Evolutionary conservation across 768 basidiomycete species (phyloP), one percentile per base, ranked within the genome.

Genomic region (Phaeolepiota aurea): DNA sequence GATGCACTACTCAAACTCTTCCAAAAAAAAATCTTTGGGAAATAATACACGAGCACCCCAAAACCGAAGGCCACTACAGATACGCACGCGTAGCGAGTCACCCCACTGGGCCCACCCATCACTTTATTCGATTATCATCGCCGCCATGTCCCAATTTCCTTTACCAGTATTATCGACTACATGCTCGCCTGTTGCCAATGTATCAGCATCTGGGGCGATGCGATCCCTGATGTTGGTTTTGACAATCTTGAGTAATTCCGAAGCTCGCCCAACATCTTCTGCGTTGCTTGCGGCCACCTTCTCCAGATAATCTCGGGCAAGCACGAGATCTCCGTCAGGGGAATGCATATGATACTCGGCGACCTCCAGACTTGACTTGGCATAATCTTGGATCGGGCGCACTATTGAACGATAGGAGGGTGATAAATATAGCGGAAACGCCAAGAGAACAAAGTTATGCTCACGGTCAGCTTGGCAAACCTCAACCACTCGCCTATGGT

Each of bases 291-390:
- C 61, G 3, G 86, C 79, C 19, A 96, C 77, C 36, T 68, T 69
- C 44, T 88, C 78, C 20, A 91, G 66, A 57, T 82, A 86, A 37
- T 79, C 74, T 50, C 69, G 71, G 11, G 91, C 89, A 45, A 91
- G 64, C 21, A 58, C 50, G n/a, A 88, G 54, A 57, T 88, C 76
- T 18, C 81, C 79, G 38, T 75, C 69, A 33, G 77, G 65, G 28
- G 69, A 68, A 37, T 66, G 58, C 56, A 89, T 70, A 48, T 91
- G 78, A 51, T 85, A 79, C 43, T 85, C 81, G 12, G 91, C 91
- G 22, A 93, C 81, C 48, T 80, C 83, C 37, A 97, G 58, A 48
- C 81, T 76, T n/a, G 88, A 92, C 56, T 78, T 82, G 19, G 88
- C 79, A 56, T 84, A 86, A 50, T 92, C 88, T 46, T 75, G 73